Conservation (phyloP, 2,329 filamentous ascomycete genomes). For the Dryadomyces quercivorus region DNA sequence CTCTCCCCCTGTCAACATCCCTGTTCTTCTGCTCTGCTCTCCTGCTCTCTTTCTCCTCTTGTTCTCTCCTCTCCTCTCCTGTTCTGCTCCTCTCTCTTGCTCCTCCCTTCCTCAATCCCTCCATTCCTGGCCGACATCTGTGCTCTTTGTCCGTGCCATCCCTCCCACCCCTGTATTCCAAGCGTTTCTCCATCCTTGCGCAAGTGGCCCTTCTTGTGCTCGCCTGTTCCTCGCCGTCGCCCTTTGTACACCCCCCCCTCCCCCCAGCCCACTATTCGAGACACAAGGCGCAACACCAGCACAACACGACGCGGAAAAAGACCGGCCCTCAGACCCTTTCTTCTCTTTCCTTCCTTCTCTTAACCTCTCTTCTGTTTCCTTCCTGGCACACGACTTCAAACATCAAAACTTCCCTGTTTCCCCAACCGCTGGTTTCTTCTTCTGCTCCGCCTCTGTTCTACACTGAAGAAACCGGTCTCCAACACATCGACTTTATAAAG, state of each 20-base stretch:
- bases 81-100: neutral
- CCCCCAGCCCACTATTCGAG: slow-evolving; percentile 21
- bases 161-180: neutral
- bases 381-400: neutral
- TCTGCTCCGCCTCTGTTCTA: neutral
- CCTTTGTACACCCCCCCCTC: slow-evolving; percentile 6
- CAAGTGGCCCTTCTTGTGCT: neutral
- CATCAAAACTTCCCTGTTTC: neutral
- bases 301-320: neutral
- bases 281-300: slow-evolving; percentile 27
- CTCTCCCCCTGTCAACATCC: neutral
- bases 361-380: slow-evolving; percentile 1
- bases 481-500: neutral
- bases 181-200: neutral
- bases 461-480: neutral
- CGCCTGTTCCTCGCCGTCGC: neutral
- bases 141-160: slow-evolving; percentile 4
- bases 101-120: neutral
- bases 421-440: neutral
- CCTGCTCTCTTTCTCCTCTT: neutral
- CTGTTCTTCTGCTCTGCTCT: neutral
- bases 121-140: neutral
- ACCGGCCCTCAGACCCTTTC: neutral
- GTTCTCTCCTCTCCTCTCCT: neutral
- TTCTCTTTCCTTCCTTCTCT: neutral